Evolutionary conservation across 106 monocot genomes (phyloP).

Genomic region (Allium fistulosum): DNA sequence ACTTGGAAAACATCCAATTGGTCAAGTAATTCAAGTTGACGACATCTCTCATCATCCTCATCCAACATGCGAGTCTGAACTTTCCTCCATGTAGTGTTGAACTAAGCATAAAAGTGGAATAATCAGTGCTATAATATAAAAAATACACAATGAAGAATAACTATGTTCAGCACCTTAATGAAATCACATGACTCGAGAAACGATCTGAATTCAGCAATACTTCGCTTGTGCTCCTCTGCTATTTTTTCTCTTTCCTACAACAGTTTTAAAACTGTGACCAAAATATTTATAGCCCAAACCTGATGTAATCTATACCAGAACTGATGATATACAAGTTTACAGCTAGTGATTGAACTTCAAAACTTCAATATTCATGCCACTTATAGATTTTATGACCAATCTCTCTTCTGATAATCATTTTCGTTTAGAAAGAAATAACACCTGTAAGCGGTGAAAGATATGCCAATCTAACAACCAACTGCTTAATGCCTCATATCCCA

Average conservation of each 20-base stretch:
- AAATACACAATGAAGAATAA: not conserved
- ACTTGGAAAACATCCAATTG: slow-evolving; percentile 94
- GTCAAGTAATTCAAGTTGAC: slow-evolving; percentile 87
- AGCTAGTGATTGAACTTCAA: too few species aligned
- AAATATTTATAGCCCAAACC: too few species aligned
- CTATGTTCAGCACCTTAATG: slow-evolving; percentile 57
- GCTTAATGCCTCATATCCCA: too few species aligned
- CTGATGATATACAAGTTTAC: too few species aligned
- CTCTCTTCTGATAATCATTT: too few species aligned
- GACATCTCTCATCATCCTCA: slow-evolving; percentile 94
- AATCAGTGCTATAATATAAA: not conserved
- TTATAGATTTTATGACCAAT: too few species aligned
- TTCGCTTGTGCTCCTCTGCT: slow-evolving; percentile 77
- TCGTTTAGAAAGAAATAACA: too few species aligned
- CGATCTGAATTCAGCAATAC: slow-evolving; percentile 67
- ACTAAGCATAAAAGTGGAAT: slow-evolving; percentile 28
- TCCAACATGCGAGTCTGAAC: slow-evolving; percentile 58
- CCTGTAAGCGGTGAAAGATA: too few species aligned
- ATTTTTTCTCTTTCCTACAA: slow-evolving; percentile 81
- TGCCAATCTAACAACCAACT: too few species aligned
- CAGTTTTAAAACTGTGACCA: not conserved
- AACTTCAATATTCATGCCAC: too few species aligned
- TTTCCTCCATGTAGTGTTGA: slow-evolving; percentile 87
- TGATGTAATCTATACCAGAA: too few species aligned
- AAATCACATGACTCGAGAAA: slow-evolving; percentile 95